A percentile compares a stretch with the other conserved stretches of the same genome.
phyloP scores from a whole-genome alignment of 2,329 filamentous ascomycete species.

The Pseudogymnoascus sp. region DNA sequence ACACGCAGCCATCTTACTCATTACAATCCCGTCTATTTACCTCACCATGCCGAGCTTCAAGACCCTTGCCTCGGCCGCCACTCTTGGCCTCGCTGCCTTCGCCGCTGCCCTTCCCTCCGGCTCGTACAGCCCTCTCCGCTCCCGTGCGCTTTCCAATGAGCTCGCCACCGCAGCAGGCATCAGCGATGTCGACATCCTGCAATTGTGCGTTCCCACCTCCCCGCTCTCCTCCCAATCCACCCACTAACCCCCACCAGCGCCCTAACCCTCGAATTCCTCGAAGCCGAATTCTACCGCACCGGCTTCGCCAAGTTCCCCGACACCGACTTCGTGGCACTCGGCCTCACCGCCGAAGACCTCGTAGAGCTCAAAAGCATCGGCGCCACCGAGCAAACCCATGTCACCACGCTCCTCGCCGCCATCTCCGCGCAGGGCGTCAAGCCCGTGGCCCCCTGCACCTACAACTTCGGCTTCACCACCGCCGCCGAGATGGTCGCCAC shows the following conservation, averaged over 20 bases:
- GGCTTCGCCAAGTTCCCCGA: conserved; percentile 60
- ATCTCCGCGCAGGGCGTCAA: conserved; percentile 54
- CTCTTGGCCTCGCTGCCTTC: conserved; percentile 20
- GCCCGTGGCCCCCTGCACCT: conserved; percentile 61
- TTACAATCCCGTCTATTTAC: neutral
- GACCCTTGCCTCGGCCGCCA: conserved; percentile 21
- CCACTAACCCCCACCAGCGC: conserved; percentile 38
- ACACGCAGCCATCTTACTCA: conserved; percentile 3
- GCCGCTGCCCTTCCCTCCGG: conserved; percentile 23
- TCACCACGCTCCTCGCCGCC: conserved; percentile 48
- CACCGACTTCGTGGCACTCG: conserved; percentile 55
- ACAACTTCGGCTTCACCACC: conserved; percentile 63
- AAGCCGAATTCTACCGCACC: conserved; percentile 63
- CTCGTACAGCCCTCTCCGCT: conserved; percentile 20
- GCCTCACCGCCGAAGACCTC: conserved; percentile 46
- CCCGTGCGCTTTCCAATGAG: conserved; percentile 21
- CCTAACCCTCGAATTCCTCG: conserved; percentile 66
- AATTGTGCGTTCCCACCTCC: conserved; percentile 43
- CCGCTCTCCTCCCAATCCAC: no score
- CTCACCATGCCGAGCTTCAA: conserved; percentile 25
- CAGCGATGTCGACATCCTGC: conserved; percentile 42
- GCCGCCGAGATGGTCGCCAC: conserved; percentile 60
- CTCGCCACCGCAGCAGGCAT: conserved; percentile 31
- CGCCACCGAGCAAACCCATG: conserved; percentile 54
- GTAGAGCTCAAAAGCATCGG: conserved; percentile 54